phyloP scores from a whole-genome alignment of 1,284 basidiomycete species.

The Rhodotorula glutinis region DNA sequence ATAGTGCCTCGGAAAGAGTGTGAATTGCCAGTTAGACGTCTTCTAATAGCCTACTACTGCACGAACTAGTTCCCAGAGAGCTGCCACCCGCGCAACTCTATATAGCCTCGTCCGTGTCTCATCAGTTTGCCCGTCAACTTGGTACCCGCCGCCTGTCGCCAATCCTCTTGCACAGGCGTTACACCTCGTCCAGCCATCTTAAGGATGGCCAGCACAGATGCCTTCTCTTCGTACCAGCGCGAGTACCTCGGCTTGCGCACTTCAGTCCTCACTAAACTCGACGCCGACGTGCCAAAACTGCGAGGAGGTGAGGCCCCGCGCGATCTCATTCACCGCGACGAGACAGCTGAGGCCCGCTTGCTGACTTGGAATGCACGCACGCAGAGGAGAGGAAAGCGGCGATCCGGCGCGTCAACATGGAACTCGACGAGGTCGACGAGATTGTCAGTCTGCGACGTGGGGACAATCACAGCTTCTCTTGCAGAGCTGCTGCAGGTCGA shows the following conservation, averaged over 20 bases:
- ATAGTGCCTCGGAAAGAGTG: too few species aligned
- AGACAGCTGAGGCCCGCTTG: not conserved
- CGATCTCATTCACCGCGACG: not conserved
- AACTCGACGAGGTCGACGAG: slow-evolving; percentile 40
- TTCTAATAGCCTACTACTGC: too few species aligned
- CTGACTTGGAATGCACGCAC: not conserved
- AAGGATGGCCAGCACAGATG: not conserved
- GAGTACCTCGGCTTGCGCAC: slow-evolving; percentile 22
- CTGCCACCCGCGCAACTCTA: too few species aligned
- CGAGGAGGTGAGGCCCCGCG: slow-evolving; percentile 23
- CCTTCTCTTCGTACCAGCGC: slow-evolving; percentile 14
- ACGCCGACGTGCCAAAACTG: slow-evolving; percentile 13
- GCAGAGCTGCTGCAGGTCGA: too few species aligned
- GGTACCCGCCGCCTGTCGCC: too few species aligned
- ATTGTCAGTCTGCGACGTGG: slow-evolving; percentile 23
- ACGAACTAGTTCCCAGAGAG: too few species aligned
- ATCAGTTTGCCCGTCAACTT: too few species aligned
- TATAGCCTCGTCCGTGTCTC: too few species aligned
- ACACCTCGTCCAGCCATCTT: too few species aligned
- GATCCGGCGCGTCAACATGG: slow-evolving; percentile 19
- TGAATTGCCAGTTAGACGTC: too few species aligned
- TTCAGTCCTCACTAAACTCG: slow-evolving; percentile 16
- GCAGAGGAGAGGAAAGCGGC: slow-evolving; percentile 37
- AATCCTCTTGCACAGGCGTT: too few species aligned
- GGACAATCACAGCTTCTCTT: too few species aligned